Base-by-base conservation (phyloP, 441 rosid species). In the Isatis lusitanica region DNA sequence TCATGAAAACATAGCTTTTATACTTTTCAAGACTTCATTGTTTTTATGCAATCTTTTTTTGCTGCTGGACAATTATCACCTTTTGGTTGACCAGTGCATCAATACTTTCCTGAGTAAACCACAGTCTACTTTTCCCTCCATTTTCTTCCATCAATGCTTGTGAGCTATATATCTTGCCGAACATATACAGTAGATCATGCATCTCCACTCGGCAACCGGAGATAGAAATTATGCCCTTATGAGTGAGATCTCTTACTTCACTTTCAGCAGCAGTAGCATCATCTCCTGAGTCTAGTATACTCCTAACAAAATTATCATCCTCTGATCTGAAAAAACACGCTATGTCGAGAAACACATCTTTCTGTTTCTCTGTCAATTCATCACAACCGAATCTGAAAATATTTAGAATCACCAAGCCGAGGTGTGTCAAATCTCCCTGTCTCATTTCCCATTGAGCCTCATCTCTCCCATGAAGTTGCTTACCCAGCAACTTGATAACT, bases 311-410 rank as follows among this genome's bases (percentile, higher is more conserved):
- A 35, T 65, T 48, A 31, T 65, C 58, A 65, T 65, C 69, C 33
- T 33, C 58, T 17, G 69, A 65, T n/a, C 0, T 65, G 58, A 65
- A 65, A 12, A 47, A 47, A 11, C 2, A 21, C n/a, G 17, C 53
- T 0, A 63, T 46, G 68, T 64, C 68, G 8, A 64, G 67, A 63
- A 63, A 47, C 43, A 65, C 58, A 12, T 65, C 69, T 48, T 48
- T 65, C 8, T 65, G 44, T 24, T 6, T 31, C 46, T 65, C 69
- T 0, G 2, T 65, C 0, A 65, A 58, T 33, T 48, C 46, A 48
- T 65, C 69, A 48, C 5, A 11, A 65, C 17, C 33, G 44, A 65
- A 48, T 31, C 7, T 65, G 33, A 30, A 65, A 2, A 48, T 1
- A 48, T 48, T 16, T 15, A 5, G 40, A 9, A 44, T 15, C 40